Conservation (phyloP, 495 filamentous ascomycete genomes). For the Xylaria telfairii region DNA sequence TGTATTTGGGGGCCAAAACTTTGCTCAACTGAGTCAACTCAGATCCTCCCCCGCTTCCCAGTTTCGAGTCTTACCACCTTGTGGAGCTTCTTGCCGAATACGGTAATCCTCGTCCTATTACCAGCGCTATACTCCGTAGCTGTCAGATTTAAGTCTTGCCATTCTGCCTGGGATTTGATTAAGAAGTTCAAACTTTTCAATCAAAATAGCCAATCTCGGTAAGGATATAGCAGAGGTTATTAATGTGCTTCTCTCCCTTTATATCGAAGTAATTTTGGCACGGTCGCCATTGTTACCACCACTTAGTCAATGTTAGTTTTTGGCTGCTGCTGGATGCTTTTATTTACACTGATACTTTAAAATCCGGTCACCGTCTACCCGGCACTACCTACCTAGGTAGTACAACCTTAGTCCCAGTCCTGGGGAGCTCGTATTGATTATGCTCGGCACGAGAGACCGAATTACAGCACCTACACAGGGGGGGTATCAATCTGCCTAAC, state of each 20-base stretch:
- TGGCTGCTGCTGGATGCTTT: neutral
- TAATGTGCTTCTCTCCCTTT: neutral
- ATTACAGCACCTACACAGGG: no score
- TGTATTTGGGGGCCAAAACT: neutral
- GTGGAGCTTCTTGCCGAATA: neutral
- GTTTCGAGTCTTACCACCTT: neutral
- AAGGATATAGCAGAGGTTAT: neutral
- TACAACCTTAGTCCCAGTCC: neutral
- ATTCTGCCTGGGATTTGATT: neutral
- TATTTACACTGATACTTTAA: neutral
- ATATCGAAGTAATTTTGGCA: no score
- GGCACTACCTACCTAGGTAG: neutral
- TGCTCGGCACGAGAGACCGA: neutral
- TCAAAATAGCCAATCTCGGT: neutral
- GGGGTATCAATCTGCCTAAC: no score
- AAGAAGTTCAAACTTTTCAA: neutral
- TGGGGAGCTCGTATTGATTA: neutral
- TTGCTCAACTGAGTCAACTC: neutral
- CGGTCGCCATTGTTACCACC: no score
- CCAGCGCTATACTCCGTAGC: neutral
- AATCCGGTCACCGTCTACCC: neutral
- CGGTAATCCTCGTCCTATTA: neutral
- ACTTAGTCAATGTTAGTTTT: neutral
- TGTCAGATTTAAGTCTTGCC: neutral
- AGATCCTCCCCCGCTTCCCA: neutral